Base-by-base conservation (phyloP, 805 yeast genomes). In the Candida alai region DNA sequence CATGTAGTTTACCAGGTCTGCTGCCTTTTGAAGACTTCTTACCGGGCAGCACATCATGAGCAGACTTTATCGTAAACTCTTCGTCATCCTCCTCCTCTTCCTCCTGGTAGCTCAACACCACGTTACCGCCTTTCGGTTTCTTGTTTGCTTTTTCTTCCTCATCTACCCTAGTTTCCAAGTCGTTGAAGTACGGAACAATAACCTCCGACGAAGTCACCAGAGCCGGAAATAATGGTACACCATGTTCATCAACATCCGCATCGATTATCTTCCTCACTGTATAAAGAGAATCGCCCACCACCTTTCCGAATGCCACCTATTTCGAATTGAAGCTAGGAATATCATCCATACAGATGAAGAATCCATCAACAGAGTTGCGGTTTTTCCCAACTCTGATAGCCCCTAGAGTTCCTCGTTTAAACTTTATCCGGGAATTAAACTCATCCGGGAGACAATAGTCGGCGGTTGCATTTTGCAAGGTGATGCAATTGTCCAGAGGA, bases 291-390 rank as follows among this genome's bases (percentile, higher is more conserved):
- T 73, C 74, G 11, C 28, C 84, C 2, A 69, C 68, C 9, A 80
- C 59, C 39, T 73, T 70, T 2, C 88, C 89, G 47, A 81, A 66
- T 15, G 76, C 42, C 12, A 77, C 66, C 42, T 44, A 42, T n/a
- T 34, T 60, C 22, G 63, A 56, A 41, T 67, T 62, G 35, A 69
- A 58, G 24, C 67, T 68, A 5, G 74, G 71, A 6, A 26, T 21
- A 6, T 39, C 39, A 16, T 12, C 12, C 7, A 28, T 8, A 10
- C 34, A 36, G 13, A 54, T 49, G 33, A 58, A 52, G 36, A 61
- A 59, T 9, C 56, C 50, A 30, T 55, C 62, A 8, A 54, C 53
- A 11, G 52, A 43, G 19, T 47, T 40, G 6, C 51, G 36, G 21
- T 48, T 37, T 14, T 42, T 30, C 9, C 23, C 27, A 4, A 11